Conservation (phyloP, 2,329 filamentous ascomycete genomes). For the Neofusicoccum parvum region DNA sequence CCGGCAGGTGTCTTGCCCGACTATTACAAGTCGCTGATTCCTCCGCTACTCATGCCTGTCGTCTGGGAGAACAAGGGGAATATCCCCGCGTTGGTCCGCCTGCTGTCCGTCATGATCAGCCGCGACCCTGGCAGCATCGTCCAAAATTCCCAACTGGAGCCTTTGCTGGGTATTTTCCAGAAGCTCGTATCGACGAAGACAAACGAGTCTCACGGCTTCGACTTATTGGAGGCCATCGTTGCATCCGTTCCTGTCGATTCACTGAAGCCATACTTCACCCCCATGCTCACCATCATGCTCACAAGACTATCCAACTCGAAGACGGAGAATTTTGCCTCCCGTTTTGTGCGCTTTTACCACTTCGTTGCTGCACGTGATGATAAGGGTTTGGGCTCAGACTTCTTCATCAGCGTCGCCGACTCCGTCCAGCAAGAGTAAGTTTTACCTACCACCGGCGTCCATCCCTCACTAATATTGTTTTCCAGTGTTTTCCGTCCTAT, state of each 20-base stretch:
- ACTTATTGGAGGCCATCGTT: constrained; percentile 82
- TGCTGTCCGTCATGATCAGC: constrained; percentile 82
- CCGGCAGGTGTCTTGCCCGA: constrained; percentile 75
- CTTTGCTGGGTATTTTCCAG: constrained; percentile 94
- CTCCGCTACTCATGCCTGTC: constrained; percentile 74
- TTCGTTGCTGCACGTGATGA: constrained; percentile 79
- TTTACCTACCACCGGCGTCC: neutral
- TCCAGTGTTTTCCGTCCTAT: constrained; percentile 75
- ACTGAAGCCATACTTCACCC: constrained; percentile 75
- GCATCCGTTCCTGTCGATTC: constrained; percentile 72
- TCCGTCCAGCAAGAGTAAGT: constrained; percentile 69
- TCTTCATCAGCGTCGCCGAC: constrained; percentile 85
- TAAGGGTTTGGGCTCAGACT: constrained; percentile 85
- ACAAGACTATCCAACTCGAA: constrained; percentile 70
- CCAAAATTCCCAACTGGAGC: constrained; percentile 78
- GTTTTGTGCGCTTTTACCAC: constrained; percentile 94
- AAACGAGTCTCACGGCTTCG: constrained; percentile 84
- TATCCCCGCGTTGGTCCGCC: constrained; percentile 83
- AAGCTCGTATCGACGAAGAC: constrained; percentile 80
- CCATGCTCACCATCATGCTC: constrained; percentile 81
- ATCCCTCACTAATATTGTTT: constrained; percentile 26
- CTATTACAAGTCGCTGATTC: constrained; percentile 78
- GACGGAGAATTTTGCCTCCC: constrained; percentile 80
- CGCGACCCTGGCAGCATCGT: constrained; percentile 73
- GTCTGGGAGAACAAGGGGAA: constrained; percentile 94